Evolutionary conservation across 768 basidiomycete genomes (phyloP).

Genomic region (Suillus cothurnatus): DNA sequence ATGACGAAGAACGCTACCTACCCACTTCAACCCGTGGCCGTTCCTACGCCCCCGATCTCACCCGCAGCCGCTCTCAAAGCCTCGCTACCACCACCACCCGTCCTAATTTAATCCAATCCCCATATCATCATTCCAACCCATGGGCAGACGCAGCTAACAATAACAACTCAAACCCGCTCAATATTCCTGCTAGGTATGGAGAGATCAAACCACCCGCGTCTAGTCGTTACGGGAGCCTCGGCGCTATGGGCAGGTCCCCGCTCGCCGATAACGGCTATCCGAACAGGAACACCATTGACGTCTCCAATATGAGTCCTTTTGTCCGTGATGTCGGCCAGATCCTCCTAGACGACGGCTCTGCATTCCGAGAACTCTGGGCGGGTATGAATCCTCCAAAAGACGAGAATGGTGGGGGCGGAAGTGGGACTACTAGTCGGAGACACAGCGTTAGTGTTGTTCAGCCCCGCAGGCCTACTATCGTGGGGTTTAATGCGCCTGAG

Average conservation of each 20-base stretch:
- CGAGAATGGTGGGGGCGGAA: conserved; percentile 64
- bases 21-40: conserved; percentile 57
- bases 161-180: conserved; percentile 50
- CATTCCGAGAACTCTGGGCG: conserved; percentile 75
- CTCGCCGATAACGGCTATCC: conserved; percentile 55
- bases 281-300: conserved; percentile 47
- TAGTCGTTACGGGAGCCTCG: conserved; percentile 68
- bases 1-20: conserved; percentile 47
- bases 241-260: conserved; percentile 56
- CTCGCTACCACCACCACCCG: conserved; percentile 58
- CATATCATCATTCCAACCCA: conserved; percentile 40
- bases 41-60: conserved; percentile 61
- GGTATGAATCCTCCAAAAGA: conserved; percentile 66
- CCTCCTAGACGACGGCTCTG: conserved; percentile 70
- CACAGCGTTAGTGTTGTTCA: conserved; percentile 87
- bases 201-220: conserved; percentile 63
- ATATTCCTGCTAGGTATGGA: conserved; percentile 57
- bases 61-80: conserved; percentile 76
- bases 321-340: conserved; percentile 83
- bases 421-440: conserved; percentile 80
- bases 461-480: conserved; percentile 63
- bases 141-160: conserved; percentile 54
- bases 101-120: conserved; percentile 54
- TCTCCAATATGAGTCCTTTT: conserved; percentile 84
- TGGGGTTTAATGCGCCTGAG: conserved; percentile 69